phyloP scores from a whole-genome alignment of 257 asterid species.

The Solanum peruvianum region DNA sequence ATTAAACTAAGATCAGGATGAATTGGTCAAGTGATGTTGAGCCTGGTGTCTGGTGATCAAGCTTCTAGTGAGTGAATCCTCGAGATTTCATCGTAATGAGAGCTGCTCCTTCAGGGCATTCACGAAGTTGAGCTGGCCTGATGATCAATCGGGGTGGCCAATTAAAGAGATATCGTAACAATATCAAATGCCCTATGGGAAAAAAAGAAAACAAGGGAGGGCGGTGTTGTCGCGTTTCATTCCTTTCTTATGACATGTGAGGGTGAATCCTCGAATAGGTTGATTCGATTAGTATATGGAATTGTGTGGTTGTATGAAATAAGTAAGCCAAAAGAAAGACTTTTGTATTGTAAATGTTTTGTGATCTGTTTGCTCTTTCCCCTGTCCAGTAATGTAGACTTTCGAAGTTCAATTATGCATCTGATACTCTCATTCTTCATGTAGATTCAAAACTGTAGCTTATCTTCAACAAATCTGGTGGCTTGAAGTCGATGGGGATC shows the following conservation, averaged over 20 bases:
- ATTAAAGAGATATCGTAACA: neutral
- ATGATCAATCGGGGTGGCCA: neutral
- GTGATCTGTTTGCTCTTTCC: neutral
- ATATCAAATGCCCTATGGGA: neutral
- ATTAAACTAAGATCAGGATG: neutral
- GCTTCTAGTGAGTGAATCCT: neutral
- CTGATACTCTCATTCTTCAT: neutral
- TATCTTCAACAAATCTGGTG: slow-evolving; percentile 92
- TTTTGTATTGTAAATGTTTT: neutral
- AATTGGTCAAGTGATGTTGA: neutral
- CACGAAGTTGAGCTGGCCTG: neutral
- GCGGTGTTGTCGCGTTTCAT: neutral
- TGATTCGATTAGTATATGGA: neutral
- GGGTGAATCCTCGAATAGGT: neutral
- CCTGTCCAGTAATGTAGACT: neutral
- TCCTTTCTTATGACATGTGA: neutral
- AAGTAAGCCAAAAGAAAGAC: neutral
- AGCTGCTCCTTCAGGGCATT: neutral
- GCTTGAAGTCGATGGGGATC: slow-evolving; percentile 70
- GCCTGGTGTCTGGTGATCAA: neutral
- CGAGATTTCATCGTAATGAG: neutral
- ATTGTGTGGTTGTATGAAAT: neutral
- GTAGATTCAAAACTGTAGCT: slow-evolving; percentile 63
- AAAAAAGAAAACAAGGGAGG: neutral
- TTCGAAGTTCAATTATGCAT: neutral